Evolutionary conservation across 352 stramenopile species (phyloP), one percentile per base, ranked within the genome.

Genomic region (Phytophthora niederhauseri): DNA sequence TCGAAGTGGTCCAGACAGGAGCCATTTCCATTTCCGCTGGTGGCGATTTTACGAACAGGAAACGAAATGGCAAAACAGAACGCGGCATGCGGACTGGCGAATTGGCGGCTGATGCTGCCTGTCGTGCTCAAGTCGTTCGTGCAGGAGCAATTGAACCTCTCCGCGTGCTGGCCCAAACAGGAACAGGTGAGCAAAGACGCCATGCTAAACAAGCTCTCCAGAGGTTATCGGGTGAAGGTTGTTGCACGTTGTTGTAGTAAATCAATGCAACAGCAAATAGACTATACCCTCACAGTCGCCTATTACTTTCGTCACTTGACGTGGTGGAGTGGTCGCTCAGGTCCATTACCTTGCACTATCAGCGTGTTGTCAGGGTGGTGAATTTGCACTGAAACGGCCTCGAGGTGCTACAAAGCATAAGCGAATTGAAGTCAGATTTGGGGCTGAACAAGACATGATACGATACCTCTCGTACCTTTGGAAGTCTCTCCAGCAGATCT

Each of bases 341-440:
- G 59, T 0, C 84, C 84, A 68, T 90, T 80, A 31, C 78, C 80
- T 46, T 87, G 64, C 28, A 90, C 72, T 0, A 90, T 78, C 5
- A 92, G 60, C 22, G 62, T 50, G 58, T 78, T 83, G 55, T 87
- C 81, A 12, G 74, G 73, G 20, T 89, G 64, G 6, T 76, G 4
- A 51, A 90, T 85, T 26, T 68, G 61, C 3, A 34, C 30, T 9
- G 80, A 71, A 1, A 85, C 69, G 20, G 51, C 63, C 12, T 80
- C 51, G 0, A 92, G 73, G 0, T 75, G 57, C 81, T 90, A 60
- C 20, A 68, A 61, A 19, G 41, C 15, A 48, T 17, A 14, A 34
- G 26, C 6, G 24, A 34, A 59, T 34, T 45, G 28, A 34, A 9
- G 28, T 45, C 15, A 45, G 15, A 45, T 14, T 45, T 24, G 28